A percentile compares a stretch with the other conserved stretches of the same genome.
phyloP scores from a whole-genome alignment of 352 stramenopile species.

The Hyaloperonospora arabidopsidis region DNA sequence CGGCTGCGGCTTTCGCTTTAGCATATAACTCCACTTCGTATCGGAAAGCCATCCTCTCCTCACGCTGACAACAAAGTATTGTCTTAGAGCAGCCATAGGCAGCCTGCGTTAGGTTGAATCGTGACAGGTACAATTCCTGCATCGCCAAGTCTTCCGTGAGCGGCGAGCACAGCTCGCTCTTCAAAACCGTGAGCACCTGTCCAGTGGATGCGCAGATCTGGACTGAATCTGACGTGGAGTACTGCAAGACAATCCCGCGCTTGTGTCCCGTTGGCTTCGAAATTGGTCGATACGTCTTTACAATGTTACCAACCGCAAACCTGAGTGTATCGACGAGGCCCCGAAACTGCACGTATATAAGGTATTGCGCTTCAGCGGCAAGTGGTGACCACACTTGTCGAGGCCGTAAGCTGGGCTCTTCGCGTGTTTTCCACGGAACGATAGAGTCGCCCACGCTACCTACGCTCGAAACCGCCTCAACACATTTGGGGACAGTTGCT shows the following conservation, averaged over 20 bases:
- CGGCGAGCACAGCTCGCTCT: constrained; percentile 55
- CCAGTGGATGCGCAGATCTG: constrained; percentile 57
- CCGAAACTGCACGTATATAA: constrained; percentile 48
- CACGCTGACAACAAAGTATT: constrained; percentile 38
- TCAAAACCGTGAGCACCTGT: constrained; percentile 34
- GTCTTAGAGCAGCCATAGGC: constrained; percentile 41
- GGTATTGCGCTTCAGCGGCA: constrained; percentile 35
- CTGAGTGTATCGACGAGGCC: constrained; percentile 45
- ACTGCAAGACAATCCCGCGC: constrained; percentile 58
- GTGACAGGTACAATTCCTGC: constrained; percentile 49
- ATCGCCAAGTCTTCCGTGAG: constrained; percentile 66
- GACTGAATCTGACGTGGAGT: constrained; percentile 33
- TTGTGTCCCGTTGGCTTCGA: constrained; percentile 40
- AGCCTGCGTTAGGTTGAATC: constrained; percentile 68
- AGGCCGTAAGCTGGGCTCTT: constrained; percentile 20
- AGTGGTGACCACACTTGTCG: constrained; percentile 67
- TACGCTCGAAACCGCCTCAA: constrained; percentile 14
- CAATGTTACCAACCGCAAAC: constrained; percentile 61
- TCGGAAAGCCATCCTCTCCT: constrained; percentile 56
- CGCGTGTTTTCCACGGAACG: constrained; percentile 29
- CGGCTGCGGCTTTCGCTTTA: constrained; percentile 25
- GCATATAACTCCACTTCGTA: constrained; percentile 50
- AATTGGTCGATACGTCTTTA: constrained; percentile 45
- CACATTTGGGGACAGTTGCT: constrained; percentile 38
- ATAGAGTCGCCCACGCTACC: constrained; percentile 13